Percentiles rank a stretch among this genome's conserved stretches.
phyloP scores from a whole-genome alignment of 192 early-diverging fungal genomes.

The Coemansia sp. region DNA sequence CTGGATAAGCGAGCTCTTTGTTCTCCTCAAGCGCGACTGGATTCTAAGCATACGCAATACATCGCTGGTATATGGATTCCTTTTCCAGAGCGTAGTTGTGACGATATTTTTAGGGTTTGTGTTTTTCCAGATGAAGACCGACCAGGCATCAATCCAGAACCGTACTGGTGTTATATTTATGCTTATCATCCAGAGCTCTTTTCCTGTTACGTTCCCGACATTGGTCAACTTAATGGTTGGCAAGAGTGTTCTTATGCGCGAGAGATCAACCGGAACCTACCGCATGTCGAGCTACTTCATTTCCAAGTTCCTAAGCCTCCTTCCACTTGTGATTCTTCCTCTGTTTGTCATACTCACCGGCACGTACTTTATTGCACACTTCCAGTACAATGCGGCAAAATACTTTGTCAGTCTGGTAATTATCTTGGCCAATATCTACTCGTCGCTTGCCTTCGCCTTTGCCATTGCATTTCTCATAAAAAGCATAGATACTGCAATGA shows the following conservation, averaged over 20 bases:
- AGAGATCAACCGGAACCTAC: conserved; percentile 66
- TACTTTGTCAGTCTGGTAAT: conserved; percentile 35
- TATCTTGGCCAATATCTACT: conserved; percentile 18
- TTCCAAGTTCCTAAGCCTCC: conserved; percentile 59
- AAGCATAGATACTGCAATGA: conserved; percentile 27
- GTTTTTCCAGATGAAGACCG: conserved; percentile 50
- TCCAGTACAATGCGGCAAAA: conserved; percentile 36
- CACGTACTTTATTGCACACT: conserved; percentile 34
- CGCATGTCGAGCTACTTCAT: conserved; percentile 61
- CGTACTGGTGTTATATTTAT: conserved; percentile 49
- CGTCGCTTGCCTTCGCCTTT: conserved; percentile 32
- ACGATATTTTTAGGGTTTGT: conserved; percentile 59
- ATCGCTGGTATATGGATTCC: conserved; percentile 27
- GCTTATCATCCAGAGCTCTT: conserved; percentile 51
- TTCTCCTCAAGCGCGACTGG: conserved; percentile 43
- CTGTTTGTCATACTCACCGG: conserved; percentile 22
- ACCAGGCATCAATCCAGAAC: conserved; percentile 53
- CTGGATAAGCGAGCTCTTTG: conserved; percentile 28
- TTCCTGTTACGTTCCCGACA: conserved; percentile 59
- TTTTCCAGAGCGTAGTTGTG: conserved; percentile 31
- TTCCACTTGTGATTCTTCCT: conserved; percentile 35
- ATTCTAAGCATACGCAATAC: conserved; percentile 17
- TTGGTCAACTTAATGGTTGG: conserved; percentile 41
- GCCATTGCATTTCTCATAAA: conserved; percentile 28
- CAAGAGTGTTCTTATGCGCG: conserved; percentile 57